Evolutionary conservation across 2,329 filamentous ascomycete species (phyloP).

Genomic region (Lachnellula subtilissima): DNA sequence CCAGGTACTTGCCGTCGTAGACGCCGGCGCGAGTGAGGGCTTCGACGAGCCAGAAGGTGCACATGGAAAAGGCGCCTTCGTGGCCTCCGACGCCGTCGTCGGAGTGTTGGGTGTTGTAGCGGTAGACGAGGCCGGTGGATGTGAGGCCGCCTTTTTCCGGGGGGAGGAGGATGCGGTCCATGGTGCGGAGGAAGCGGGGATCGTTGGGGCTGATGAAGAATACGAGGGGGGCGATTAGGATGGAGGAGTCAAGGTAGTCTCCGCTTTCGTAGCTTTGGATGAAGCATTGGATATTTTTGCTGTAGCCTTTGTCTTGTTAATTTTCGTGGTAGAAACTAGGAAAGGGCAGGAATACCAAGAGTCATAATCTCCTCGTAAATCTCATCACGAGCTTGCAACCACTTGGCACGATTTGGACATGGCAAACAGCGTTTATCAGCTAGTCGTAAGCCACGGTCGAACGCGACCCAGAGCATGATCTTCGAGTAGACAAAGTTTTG

Average conservation of each 20-base stretch:
- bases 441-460: slow-evolving; percentile 69
- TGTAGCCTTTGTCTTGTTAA: slow-evolving; percentile 50
- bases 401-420: slow-evolving; percentile 63
- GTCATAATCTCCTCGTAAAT: slow-evolving; percentile 75
- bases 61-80: slow-evolving; percentile 77
- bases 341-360: slow-evolving; percentile 41
- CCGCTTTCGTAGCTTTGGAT: slow-evolving; percentile 71
- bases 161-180: slow-evolving; percentile 65
- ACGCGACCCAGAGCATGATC: slow-evolving; percentile 77
- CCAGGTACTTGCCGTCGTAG: slow-evolving; percentile 61
- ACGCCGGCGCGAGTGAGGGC: slow-evolving; percentile 64
- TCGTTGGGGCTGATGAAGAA: slow-evolving; percentile 78
- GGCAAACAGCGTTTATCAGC: slow-evolving; percentile 72
- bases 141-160: slow-evolving; percentile 73
- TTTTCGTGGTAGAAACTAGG: neutral
- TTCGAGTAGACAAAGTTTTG: slow-evolving; percentile 80
- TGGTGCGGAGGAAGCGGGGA: slow-evolving; percentile 66
- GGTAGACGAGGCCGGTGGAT: slow-evolving; percentile 69
- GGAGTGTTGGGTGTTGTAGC: slow-evolving; percentile 64
- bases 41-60: slow-evolving; percentile 79
- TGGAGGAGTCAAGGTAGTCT: slow-evolving; percentile 67
- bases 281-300: slow-evolving; percentile 63
- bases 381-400: slow-evolving; percentile 61
- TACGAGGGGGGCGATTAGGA: slow-evolving; percentile 71
- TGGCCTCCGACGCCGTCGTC: slow-evolving; percentile 72